Base-by-base conservation (phyloP, 208 protist genomes). In the Wallacemonas rigidus region DNA sequence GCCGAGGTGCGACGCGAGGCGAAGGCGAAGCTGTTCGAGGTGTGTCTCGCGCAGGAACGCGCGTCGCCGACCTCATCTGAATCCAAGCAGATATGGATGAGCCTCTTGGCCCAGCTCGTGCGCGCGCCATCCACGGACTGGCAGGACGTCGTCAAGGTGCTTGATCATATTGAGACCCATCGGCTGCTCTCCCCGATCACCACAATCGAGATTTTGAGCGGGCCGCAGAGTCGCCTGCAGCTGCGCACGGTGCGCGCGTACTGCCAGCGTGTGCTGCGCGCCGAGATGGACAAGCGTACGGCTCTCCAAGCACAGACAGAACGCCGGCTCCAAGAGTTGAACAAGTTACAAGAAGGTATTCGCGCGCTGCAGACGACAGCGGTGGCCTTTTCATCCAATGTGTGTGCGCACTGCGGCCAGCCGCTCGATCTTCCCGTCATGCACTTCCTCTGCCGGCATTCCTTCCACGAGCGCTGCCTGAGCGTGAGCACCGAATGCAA, bases 401-500 rank as follows among this genome's bases (percentile, higher is more conserved):
- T 94, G 44, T 99, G 98, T 76, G 77, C 70, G 7, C 80, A 78
- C 38, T 99, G 97, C 82, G 67, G 77, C 12, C 55, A 68, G 54
- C 65, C 83, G 4, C 86, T 99, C 12, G 97, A 98, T 50, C 77
- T 98, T n/a, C 98, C 97, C 15, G 78, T 88, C 1, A 85, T 99
- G 55, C 96, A 99, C 74, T 98, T 99, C 69, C 67, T 98, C 50
- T 99, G 97, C 82, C 71, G 76, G 70, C 95, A 99, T 82, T 95
- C 90, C 36, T 98, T 98, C 76, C 97, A 98, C 72, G 84, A 92
- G 60, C 79, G 88, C 67, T 99, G 97, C 77, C 83, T 92, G 36
- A 78, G 83, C 69, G 82, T 83, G 43, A 2, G 72, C 7, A 76
- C 77, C 35, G 78, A 91, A 82, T 94, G 89, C 75, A 87, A 89